Conservation (phyloP, 2,329 filamentous ascomycete species). For the Verticillium isaacii region DNA sequence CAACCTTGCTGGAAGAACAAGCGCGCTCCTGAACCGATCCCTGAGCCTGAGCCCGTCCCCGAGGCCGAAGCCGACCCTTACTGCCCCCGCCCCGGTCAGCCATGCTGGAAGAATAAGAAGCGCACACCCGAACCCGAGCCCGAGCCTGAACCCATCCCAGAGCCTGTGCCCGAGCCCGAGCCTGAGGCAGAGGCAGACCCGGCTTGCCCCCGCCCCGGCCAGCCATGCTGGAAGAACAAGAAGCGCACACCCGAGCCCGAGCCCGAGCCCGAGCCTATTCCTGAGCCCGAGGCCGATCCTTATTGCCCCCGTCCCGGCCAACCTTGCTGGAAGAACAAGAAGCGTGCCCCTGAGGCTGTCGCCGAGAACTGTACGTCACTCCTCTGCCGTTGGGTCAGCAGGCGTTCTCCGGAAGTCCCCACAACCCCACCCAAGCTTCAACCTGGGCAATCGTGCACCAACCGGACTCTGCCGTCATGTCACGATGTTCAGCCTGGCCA, state of each 20-base stretch:
- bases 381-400: conserved; percentile 29
- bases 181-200: no score
- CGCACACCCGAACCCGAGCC: conserved; percentile 19
- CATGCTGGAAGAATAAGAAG: conserved; percentile 6
- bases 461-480: no score
- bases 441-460: no score
- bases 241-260: conserved; percentile 27
- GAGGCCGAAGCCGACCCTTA: background rate
- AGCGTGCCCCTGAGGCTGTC: conserved; percentile 19
- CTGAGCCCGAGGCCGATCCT: conserved; percentile 9
- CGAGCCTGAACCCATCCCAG: conserved; percentile 4
- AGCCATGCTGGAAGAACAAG: conserved; percentile 30
- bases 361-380: conserved; percentile 10
- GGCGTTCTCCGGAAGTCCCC: conserved; percentile 27
- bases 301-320: conserved; percentile 16
- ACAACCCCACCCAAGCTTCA: background rate
- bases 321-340: conserved; percentile 6
- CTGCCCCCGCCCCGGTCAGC: conserved; percentile 16
- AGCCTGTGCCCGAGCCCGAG: no score
- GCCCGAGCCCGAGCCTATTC: conserved; percentile 1
- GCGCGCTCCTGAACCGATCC: conserved; percentile 19
- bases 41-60: conserved; percentile 4
- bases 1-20: conserved; percentile 33
- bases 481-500: conserved; percentile 19
- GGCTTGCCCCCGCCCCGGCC: conserved; percentile 24